phyloP scores from a whole-genome alignment of 352 stramenopile genomes.

The Phytophthora brassicae region DNA sequence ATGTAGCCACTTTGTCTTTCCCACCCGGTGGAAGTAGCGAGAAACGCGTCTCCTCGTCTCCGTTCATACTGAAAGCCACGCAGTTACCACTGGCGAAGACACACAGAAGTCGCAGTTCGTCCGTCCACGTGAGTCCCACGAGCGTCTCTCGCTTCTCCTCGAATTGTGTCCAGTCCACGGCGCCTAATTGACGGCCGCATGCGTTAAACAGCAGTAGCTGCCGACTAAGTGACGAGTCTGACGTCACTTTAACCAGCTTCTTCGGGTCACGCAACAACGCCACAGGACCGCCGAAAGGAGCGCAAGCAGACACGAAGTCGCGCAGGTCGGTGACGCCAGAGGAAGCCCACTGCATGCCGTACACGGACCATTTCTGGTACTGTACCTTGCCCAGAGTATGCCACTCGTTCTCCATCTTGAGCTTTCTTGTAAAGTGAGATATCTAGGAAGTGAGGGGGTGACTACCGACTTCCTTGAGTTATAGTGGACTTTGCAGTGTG shows the following conservation, averaged over 20 bases:
- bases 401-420: constrained; percentile 77
- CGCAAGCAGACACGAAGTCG: constrained; percentile 60
- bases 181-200: constrained; percentile 58
- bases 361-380: constrained; percentile 85
- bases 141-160: constrained; percentile 74
- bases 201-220: constrained; percentile 78
- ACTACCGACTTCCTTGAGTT: too few relatives aligned
- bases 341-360: constrained; percentile 62
- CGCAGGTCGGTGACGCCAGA: constrained; percentile 61
- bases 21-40: constrained; percentile 57
- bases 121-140: constrained; percentile 77
- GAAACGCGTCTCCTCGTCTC: constrained; percentile 78
- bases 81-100: constrained; percentile 78
- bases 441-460: background rate
- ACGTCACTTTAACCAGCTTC: constrained; percentile 70
- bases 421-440: background rate
- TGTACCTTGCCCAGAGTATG: constrained; percentile 85
- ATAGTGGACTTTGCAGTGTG: too few relatives aligned
- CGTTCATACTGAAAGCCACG: constrained; percentile 67
- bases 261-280: constrained; percentile 76
- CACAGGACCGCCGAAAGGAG: constrained; percentile 70
- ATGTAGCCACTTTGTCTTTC: constrained; percentile 80
- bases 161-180: constrained; percentile 66
- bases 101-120: constrained; percentile 78
- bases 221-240: constrained; percentile 48